Conservation (phyloP, 768 basidiomycete species). For the Suillus placidus region DNA sequence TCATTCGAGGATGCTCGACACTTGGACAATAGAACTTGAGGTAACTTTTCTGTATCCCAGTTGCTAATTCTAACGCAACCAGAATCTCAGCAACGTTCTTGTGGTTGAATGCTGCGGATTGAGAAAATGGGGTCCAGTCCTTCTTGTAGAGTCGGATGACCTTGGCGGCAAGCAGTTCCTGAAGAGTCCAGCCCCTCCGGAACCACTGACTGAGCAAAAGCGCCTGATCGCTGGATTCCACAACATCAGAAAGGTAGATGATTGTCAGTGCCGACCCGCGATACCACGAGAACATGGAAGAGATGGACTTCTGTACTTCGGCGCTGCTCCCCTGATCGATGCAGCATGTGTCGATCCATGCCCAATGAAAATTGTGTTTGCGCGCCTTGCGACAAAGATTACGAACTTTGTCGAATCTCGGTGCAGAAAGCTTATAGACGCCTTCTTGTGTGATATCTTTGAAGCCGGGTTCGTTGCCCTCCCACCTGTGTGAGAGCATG, state of each 20-base stretch:
- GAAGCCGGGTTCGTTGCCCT: constrained; percentile 15
- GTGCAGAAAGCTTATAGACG: constrained; percentile 12
- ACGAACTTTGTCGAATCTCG: constrained; percentile 20
- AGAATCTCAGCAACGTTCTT: constrained; percentile 3
- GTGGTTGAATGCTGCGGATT: constrained; percentile 1
- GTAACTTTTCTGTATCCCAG: constrained; percentile 7
- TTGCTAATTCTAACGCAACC: constrained; percentile 1
- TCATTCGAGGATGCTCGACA: constrained; percentile 5
- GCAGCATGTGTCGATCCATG: constrained; percentile 36
- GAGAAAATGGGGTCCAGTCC: constrained; percentile 23
- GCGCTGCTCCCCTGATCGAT: constrained; percentile 33
- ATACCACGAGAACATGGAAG: constrained; percentile 38
- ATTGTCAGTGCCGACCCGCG: constrained; percentile 33
- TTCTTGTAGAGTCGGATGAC: constrained; percentile 28
- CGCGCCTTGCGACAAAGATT: constrained; percentile 25
- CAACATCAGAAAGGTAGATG: constrained; percentile 29
- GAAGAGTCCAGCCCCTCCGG: constrained; percentile 25
- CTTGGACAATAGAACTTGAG: constrained; percentile 9
- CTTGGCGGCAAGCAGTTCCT: constrained; percentile 30
- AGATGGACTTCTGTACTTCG: constrained; percentile 34
- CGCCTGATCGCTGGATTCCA: constrained; percentile 11
- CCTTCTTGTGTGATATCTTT: constrained; percentile 3
- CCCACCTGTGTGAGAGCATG: constrained; percentile 34
- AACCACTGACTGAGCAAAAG: constrained; percentile 29
- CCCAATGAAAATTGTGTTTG: constrained; percentile 22